Evolutionary conservation across 805 yeast species (phyloP), one percentile per base, ranked within the genome.

Genomic region (Candida xiaguanensis): DNA sequence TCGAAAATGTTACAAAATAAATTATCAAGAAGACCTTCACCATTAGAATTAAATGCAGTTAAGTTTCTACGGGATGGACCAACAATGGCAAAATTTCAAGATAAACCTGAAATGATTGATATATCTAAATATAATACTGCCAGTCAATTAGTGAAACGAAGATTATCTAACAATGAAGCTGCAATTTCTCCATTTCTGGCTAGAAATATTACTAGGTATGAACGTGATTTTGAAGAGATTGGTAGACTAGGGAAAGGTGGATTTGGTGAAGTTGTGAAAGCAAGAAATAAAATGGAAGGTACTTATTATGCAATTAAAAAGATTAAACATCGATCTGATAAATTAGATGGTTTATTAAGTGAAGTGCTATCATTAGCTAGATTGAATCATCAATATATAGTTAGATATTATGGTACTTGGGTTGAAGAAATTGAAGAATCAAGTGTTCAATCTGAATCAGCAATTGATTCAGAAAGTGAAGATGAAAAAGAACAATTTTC

Each of bases 241-340:
- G 93, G 91, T 0, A 78, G 82, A 15, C 63, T 93, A 7, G 99
- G 99, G 2, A 79, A 81, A 50, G 99, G 99, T 28, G 99, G 95
- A 0, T 93, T 85, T 63, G 99, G 99, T 5, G 97, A 93, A 59
- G 99, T 93, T 7, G 96, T 93, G n/a, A 90, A 91, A 53, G 98
- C 93, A 0, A 71, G 99, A 44, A 91, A 90, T 57, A 77, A 90
- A 42, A 74, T 93, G 47, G 99, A 93, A 56, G 98, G 99, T 15
- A 74, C 96, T 12, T 86, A 85, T 50, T 93, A 93, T 59, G 99
- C 99, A 0, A 80, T 93, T 43, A 93, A 93, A 58, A 91, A 90
- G 50, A 85, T 93, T 36, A 78, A 83, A 42, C 96, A 93, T 50
- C 76, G 82, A 2, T 84, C 85, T 35, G 82, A 85, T 50, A 83